Percentiles rank a stretch among this genome's conserved stretches.
Conservation (phyloP, 148 eudicot genomes). For the Heliosperma pusillum region DNA sequence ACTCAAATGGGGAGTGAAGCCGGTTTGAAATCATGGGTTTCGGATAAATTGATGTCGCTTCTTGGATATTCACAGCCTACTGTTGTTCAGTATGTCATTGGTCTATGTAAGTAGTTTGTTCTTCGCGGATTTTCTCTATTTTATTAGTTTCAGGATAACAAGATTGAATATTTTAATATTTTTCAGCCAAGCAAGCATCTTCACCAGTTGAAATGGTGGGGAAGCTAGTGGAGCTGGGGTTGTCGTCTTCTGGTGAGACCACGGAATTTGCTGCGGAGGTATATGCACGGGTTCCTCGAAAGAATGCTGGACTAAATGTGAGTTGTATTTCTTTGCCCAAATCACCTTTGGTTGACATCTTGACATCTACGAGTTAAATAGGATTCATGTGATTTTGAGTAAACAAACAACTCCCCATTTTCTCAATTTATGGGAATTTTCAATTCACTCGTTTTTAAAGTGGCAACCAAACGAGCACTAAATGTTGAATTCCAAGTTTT, state of each 20-base stretch:
- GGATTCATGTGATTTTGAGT: no score
- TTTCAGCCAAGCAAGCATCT: constrained; percentile 70
- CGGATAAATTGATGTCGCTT: constrained; percentile 76
- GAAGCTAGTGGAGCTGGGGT: constrained; percentile 53
- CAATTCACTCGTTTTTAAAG: no score
- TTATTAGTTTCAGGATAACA: no score
- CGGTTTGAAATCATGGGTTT: constrained; percentile 70
- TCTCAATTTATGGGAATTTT: no score
- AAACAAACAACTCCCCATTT: no score
- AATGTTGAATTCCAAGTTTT: not conserved
- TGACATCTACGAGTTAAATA: no score
- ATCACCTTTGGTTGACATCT: no score
- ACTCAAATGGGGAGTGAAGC: constrained; percentile 68
- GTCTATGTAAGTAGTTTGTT: constrained; percentile 51
- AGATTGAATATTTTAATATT: not conserved
- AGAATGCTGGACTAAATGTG: constrained; percentile 61
- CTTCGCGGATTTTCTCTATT: no score
- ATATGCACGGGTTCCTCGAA: constrained; percentile 61
- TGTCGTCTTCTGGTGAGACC: constrained; percentile 54
- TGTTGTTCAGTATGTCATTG: constrained; percentile 68
- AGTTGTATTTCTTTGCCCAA: constrained; percentile 29
- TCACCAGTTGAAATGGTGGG: constrained; percentile 57
- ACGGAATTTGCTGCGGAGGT: constrained; percentile 64
- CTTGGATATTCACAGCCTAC: constrained; percentile 68
- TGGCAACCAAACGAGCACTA: no score